Percentiles rank a stretch among this genome's conserved stretches.
phyloP scores from a whole-genome alignment of 805 yeast genomes.

The Lachancea sp. region DNA sequence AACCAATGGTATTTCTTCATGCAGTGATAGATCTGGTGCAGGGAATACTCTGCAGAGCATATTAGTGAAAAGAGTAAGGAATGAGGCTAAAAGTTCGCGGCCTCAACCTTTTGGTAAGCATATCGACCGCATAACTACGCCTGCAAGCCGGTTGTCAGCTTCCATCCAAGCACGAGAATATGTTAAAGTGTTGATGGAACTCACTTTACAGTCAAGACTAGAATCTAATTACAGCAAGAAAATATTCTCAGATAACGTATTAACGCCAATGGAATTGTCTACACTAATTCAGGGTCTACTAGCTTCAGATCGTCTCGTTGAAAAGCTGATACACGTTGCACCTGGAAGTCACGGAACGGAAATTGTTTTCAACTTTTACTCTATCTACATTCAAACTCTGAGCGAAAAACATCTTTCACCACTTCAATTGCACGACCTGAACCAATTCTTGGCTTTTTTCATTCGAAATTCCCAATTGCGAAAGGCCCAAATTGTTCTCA shows the following conservation, averaged over 20 bases:
- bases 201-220: conserved; percentile 9
- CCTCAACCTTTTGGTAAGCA: too few species aligned
- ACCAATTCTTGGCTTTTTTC: conserved; percentile 13
- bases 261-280: conserved; percentile 12
- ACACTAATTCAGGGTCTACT: conserved; percentile 13
- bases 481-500: conserved; percentile 20
- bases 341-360: conserved; percentile 14
- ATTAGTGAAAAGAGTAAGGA: not conserved
- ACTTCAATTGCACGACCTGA: conserved; percentile 16
- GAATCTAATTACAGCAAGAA: not conserved
- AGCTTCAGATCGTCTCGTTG: conserved; percentile 2
- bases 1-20: too few species aligned
- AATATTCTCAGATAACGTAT: conserved; percentile 8
- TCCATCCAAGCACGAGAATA: conserved; percentile 4
- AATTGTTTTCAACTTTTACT: conserved; percentile 12
- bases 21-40: too few species aligned
- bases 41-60: not conserved
- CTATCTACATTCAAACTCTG: conserved; percentile 10
- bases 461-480: conserved; percentile 17
- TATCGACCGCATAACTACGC: not conserved
- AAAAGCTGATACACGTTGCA: conserved; percentile 9
- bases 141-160: not conserved
- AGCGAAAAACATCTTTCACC: conserved; percentile 8
- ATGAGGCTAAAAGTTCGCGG: too few species aligned
- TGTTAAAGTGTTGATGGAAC: conserved; percentile 10